Base-by-base conservation (phyloP, 2,329 filamentous ascomycete genomes). In the Cordyceps fumosorosea region DNA sequence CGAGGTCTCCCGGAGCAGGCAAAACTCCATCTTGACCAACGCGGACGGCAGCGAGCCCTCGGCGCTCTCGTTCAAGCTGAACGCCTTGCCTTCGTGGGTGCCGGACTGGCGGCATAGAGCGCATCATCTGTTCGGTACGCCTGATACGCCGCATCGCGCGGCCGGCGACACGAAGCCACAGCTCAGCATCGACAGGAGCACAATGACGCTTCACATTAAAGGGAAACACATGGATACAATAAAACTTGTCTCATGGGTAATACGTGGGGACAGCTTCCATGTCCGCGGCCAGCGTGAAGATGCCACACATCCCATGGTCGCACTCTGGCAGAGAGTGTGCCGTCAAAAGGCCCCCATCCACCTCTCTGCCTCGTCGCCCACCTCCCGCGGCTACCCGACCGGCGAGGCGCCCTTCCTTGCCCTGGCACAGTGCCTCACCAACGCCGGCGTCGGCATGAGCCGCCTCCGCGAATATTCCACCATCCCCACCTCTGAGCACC, bases 401-500 rank as follows among this genome's bases (percentile, higher is more conserved):
- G 64, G 65, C 5, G 51, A 70, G 16, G 64, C 71, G 7, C 69
- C 70, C 11, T 72, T 75, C 56, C 71, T 70, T 29, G 74, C 73
- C 1, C 65, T 75, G 12, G 66, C 71, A 5, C 73, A 75, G 29
- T 75, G 72, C 3, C 69, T 75, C 5, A 71, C 72, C 22, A 75
- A 75, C 52, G 73, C 64, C 2, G 72, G 70, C 56, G 64, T 71
- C 20, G 68, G 71, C 45, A 66, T 66, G 29, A 70, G 72, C 51
- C 69, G 71, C 20, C 63, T 67, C 26, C 65, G 70, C 2, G 62
- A 65, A 2, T 71, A 74, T 53, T 63, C 64, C 11, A 65, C 61
- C 24, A 62, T 74, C 14, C 60, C 70, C 0, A 50, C 66, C 6
- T 55, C 62, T 5, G 69, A 72, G 61, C 72, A 71, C 67, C 64